Base-by-base conservation (phyloP, 306 rosid genomes). In the Fragaria iinumae region DNA sequence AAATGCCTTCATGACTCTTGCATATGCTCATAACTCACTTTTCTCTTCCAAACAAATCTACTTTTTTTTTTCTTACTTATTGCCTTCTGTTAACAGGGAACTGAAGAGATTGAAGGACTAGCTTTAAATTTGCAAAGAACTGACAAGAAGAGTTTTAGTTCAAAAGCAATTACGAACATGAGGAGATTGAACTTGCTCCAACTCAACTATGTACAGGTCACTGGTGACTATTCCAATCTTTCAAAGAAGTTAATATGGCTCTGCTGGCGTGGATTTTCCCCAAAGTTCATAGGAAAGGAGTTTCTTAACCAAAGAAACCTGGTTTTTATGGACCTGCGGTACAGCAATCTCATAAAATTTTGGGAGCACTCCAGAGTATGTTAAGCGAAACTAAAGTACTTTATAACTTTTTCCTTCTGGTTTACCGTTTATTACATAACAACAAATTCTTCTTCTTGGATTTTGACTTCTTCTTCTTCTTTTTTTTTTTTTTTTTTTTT, bases 191-290 rank as follows among this genome's bases (percentile, higher is more conserved):
- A 20, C 2, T 55, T 55, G 25, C 60, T 55, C 27, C 11, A 20
- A 55, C 60, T 55, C 60, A 55, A n/a, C 60, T 55, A 55, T 55
- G 60, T 55, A 55, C 36, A 69, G 3, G 53, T 86, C 8, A 16
- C 21, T 53, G 86, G 86, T 57, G 73, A 62, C 59, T 84, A 9
- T 55, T 21, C 20, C n/a, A 7, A 77, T 64, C 43, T 90, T 76
- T 67, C 91, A 86, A 3, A 32, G 39, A 43, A 65, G 45, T 36
- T 76, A 13, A 65, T 52, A 21, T 76, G 65, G 48, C 62, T 76
- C 13, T 10, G 36, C 53, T 76, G 38, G 52, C 62, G 17, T 49
- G 79, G 66, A 6, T 76, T 34, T 64, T 62, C 65, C 11, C 4
- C 6, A 47, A 6, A 48, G 20, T 5, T 21, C 13, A 34, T 76